phyloP scores from a whole-genome alignment of 148 eudicot species.

The Chenopodium suecicum region DNA sequence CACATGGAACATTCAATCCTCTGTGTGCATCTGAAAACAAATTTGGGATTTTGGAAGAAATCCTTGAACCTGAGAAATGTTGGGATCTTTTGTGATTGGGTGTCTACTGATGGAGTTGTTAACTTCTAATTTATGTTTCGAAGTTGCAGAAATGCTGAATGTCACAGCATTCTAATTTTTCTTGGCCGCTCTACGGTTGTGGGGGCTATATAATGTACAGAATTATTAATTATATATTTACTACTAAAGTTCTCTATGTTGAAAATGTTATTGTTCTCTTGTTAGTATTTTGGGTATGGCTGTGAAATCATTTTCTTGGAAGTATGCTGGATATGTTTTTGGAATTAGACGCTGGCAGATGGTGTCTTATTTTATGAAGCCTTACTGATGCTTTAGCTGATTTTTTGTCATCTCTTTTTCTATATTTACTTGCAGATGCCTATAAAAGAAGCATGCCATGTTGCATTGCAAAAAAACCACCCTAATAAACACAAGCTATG shows the following conservation, averaged over 20 bases:
- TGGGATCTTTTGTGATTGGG: not conserved
- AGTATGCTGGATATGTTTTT: not conserved
- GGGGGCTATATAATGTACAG: not conserved
- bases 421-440: constrained; percentile 66
- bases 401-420: constrained; percentile 5
- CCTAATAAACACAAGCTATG: constrained; percentile 85
- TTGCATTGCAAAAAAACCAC: constrained; percentile 79
- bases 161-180: not conserved
- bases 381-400: not conserved
- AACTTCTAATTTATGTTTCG: not conserved
- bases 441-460: constrained; percentile 96
- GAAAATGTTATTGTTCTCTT: not conserved
- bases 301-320: not conserved
- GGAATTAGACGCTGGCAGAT: too few species aligned
- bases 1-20: not conserved
- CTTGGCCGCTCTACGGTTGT: not conserved
- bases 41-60: not conserved
- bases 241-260: not conserved
- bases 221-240: not conserved
- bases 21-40: not conserved
- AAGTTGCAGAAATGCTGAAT: not conserved
- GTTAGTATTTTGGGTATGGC: too few species aligned
- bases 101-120: not conserved
- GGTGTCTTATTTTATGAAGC: not conserved
- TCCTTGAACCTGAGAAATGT: not conserved